Base-by-base conservation (phyloP, 1,284 basidiomycete genomes). In the Ceratobasidium sp. region DNA sequence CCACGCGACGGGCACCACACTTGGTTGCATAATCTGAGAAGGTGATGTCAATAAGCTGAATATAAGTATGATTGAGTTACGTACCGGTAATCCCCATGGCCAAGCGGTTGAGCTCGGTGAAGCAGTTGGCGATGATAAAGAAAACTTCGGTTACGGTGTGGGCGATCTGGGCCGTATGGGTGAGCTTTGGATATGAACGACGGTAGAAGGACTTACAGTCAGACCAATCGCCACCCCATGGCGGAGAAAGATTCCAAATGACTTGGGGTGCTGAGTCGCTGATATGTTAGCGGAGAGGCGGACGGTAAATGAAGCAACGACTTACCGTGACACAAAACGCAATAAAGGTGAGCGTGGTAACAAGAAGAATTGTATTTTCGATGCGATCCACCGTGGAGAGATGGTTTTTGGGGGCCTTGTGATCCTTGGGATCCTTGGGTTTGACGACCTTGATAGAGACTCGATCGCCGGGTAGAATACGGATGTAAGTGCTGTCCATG, bases 191-290 rank as follows among this genome's bases (percentile, higher is more conserved):
- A 54, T 54, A 54, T 54, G 52, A 54, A 9, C n/a, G n/a, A 54
- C 17, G 52, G 52, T 54, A 17, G n/a, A n/a, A 23, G 9, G 17
- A 23, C 52, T 54, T 54, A 54, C 52, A 54, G n/a, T 54, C 17
- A 54, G 20, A 54, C 20, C n/a, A 23, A 54, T 20, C 52, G 52
- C 52, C n/a, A 54, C 52, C 20, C 17, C n/a, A n/a, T n/a, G 52
- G 52, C 52, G 52, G 52, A 54, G 52, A 54, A 54, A 23, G 52
- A 54, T 54, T n/a, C n/a, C 52, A 54, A 54, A 54, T 17, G 52
- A 54, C n/a, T 54, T 20, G 52, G 52, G 52, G 52, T 54, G 52
- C 52, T 54, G n/a, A 23, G 52, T 54, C 52, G n/a, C 52, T 23
- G 20, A 20, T 20, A 54, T 23, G 52, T 54, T 54, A 54, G n/a